Base-by-base conservation (phyloP, 345 rosid genomes). In the Rhizophora mangle region DNA sequence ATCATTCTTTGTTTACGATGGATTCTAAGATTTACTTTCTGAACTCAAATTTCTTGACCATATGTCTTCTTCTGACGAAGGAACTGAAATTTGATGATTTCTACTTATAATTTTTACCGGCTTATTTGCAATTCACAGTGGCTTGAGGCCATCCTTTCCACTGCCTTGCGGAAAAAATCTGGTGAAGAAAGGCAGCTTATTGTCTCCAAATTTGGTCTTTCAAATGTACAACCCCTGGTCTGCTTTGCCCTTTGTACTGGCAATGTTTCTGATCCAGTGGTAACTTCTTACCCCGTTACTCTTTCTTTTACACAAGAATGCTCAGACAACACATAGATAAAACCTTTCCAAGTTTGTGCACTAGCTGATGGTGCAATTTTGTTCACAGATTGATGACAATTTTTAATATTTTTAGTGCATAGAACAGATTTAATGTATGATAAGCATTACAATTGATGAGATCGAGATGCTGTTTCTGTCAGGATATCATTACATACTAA, bases 181-280 rank as follows among this genome's bases (percentile, higher is more conserved):
- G 71, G 84, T 19, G 94, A 93, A 69, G 98, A 85, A 78, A 83
- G 76, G 80, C 90, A 85, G 52, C 66, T 79, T 36, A 69, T 87
- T 70, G 68, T 79, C 68, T 80, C 88, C 68, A 87, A 82, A 76
- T 84, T 86, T n/a, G 86, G 87, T 53, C 93, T 85, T 64, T 56
- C 76, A 32, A 78, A 72, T 62, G 67, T 84, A 39, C 83, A 86
- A 62, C 89, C 97, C 24, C 84, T 82, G 29, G 85, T 78, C 79
- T 93, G 89, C 84, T 91, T 93, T 78, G 86, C 96, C 71, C 89
- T 93, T 13, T 91, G 96, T 75, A 86, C 87, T 58, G 97, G 97
- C 63, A 88, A 91, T 61, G 72, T 88, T 66, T 91, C 97, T 60
- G 96, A 90, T 84, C 96, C 97, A 5, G 78, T 79, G 96, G 98